Conservation (phyloP, 2,329 filamentous ascomycete species). For the Acrocalymma vagum region DNA sequence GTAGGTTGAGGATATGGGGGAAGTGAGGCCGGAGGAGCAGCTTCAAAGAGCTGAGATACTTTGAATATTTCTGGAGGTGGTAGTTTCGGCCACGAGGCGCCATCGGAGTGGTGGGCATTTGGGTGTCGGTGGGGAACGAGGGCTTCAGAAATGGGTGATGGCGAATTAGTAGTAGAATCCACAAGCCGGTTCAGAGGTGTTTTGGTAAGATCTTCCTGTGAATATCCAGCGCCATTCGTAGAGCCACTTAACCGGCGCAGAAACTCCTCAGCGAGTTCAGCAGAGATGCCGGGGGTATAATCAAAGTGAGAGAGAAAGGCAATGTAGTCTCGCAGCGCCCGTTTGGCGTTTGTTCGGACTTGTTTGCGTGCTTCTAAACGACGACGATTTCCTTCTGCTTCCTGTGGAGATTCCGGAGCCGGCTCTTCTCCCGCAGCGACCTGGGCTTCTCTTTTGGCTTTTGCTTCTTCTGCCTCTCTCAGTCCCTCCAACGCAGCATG, state of each 20-base stretch:
- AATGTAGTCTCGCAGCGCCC: conserved; percentile 77
- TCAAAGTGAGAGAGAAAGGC: conserved; percentile 77
- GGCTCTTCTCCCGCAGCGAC: conserved; percentile 35
- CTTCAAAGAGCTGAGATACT: conserved; percentile 73
- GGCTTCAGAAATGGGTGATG: conserved; percentile 47
- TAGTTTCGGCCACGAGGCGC: conserved; percentile 55
- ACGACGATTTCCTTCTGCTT: conserved; percentile 56
- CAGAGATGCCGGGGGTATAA: conserved; percentile 76
- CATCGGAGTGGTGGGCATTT: conserved; percentile 37
- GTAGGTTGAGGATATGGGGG: conserved; percentile 68
- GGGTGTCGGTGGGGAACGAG: conserved; percentile 52
- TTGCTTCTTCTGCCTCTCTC: conserved; percentile 48
- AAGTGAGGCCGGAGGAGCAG: conserved; percentile 71
- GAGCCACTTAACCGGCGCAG: conserved; percentile 35
- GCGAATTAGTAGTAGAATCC: conserved; percentile 26
- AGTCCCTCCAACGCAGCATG: conserved; percentile 63
- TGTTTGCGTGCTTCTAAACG: conserved; percentile 70
- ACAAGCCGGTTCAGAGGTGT: conserved; percentile 31
- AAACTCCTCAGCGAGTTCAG: conserved; percentile 66
- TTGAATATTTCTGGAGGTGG: conserved; percentile 61
- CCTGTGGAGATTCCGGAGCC: conserved; percentile 51
- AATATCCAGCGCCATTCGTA: conserved; percentile 20
- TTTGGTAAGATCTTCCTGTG: conserved; percentile 19
- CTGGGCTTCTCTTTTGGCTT: conserved; percentile 30
- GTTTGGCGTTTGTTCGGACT: conserved; percentile 78